Percentiles rank a stretch among this genome's conserved stretches.
phyloP scores from a whole-genome alignment of 2,329 filamentous ascomycete genomes.

The Thelonectria rubi region DNA sequence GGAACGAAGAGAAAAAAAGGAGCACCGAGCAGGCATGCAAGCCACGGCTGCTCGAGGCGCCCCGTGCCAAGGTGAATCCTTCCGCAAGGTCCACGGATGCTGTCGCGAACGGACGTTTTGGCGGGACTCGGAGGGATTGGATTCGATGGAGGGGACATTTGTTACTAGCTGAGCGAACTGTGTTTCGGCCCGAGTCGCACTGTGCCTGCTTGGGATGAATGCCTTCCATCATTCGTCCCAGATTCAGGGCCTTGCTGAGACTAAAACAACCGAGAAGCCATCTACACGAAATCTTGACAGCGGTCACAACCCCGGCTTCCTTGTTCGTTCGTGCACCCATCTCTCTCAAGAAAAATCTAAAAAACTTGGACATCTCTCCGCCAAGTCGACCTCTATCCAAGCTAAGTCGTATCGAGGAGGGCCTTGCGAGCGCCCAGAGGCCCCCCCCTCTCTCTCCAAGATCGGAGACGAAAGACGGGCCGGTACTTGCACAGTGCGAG shows the following conservation, averaged over 20 bases:
- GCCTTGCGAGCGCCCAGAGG: slow-evolving; percentile 16
- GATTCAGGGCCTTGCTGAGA: no score
- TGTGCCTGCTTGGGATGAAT: no score
- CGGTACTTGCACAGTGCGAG: slow-evolving; percentile 27
- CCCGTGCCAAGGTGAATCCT: no score
- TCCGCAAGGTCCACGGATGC: no score
- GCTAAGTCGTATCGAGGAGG: slow-evolving; percentile 19
- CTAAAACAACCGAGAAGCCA: no score
- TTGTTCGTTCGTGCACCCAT: not conserved
- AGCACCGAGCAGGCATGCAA: not conserved
- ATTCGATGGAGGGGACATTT: not conserved
- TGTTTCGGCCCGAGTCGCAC: no score
- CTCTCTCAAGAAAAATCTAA: no score
- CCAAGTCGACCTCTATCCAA: not conserved
- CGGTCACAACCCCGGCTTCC: no score
- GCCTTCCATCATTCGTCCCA: no score
- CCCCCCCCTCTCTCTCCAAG: not conserved
- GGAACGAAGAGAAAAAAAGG: not conserved
- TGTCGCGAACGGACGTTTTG: not conserved
- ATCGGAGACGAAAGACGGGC: no score
- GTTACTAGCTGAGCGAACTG: no score
- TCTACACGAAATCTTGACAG: not conserved
- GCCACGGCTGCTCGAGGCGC: not conserved
- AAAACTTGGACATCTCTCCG: no score
- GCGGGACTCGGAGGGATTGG: not conserved